Conservation (phyloP, 1,284 basidiomycete species). For the Hemileia vastatrix region DNA sequence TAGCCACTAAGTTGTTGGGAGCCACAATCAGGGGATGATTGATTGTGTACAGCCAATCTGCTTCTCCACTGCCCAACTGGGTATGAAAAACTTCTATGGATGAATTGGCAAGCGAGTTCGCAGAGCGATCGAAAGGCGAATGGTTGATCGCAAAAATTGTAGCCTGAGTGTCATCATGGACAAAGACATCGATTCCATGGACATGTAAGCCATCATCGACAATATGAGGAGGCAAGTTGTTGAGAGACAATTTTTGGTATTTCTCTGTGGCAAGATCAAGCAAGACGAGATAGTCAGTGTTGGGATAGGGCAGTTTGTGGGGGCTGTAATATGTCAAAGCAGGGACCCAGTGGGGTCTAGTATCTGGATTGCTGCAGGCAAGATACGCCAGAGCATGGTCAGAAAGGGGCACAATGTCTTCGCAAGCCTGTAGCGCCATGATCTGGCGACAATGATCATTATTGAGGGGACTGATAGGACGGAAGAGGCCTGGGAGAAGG, state of each 20-base stretch:
- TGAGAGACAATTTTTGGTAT: slow-evolving; percentile 5
- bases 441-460: slow-evolving; percentile 17
- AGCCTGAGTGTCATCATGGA: too few species aligned
- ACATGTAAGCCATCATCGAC: slow-evolving; percentile 2
- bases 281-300: slow-evolving; percentile 8
- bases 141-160: slow-evolving; percentile 21
- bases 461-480: slow-evolving; percentile 2
- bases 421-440: slow-evolving; percentile 12
- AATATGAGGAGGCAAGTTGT: slow-evolving; percentile 11
- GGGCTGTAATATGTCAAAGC: background rate
- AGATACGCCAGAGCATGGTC: slow-evolving; percentile 11
- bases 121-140: background rate
- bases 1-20: slow-evolving; percentile 17
- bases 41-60: slow-evolving; percentile 9
- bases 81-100: slow-evolving; percentile 18
- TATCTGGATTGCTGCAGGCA: slow-evolving; percentile 7
- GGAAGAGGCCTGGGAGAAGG: slow-evolving; percentile 16
- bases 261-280: slow-evolving; percentile 12
- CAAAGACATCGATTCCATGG: slow-evolving; percentile 15
- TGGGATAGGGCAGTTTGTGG: slow-evolving; percentile 5
- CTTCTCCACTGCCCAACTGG: slow-evolving; percentile 3
- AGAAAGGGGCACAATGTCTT: slow-evolving; percentile 12
- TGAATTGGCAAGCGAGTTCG: too few species aligned
- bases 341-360: slow-evolving; percentile 9
- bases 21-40: slow-evolving; percentile 4